phyloP scores from a whole-genome alignment of 345 rosid species.

The Hypericum androsaemum region DNA sequence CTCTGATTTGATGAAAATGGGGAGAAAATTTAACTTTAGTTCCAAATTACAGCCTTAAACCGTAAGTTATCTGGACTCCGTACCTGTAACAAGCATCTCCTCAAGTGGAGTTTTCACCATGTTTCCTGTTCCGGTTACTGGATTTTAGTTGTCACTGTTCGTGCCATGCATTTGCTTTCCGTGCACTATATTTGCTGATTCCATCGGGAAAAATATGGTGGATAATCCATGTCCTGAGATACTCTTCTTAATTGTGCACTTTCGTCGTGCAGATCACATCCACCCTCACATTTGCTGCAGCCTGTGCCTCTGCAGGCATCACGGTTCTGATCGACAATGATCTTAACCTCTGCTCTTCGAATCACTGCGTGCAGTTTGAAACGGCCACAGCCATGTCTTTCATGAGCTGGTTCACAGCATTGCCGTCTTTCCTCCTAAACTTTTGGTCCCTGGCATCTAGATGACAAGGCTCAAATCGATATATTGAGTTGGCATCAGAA shows the following conservation, averaged over 20 bases:
- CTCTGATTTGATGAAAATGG: too few species aligned
- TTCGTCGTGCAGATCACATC: conserved; percentile 50
- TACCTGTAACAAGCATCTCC: too few species aligned
- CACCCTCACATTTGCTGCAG: conserved; percentile 67
- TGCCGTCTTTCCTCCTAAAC: conserved; percentile 60
- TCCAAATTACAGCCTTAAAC: too few species aligned
- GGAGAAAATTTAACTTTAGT: too few species aligned
- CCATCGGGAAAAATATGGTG: too few species aligned
- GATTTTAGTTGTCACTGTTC: too few species aligned
- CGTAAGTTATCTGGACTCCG: too few species aligned
- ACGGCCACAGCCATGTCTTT: conserved; percentile 71
- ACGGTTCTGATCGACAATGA: conserved; percentile 77
- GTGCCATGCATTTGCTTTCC: too few species aligned
- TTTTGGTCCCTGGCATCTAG: conserved; percentile 61
- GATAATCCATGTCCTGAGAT: too few species aligned
- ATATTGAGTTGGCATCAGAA: neutral
- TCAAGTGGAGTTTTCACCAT: too few species aligned
- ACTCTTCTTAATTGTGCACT: neutral
- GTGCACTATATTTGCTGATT: too few species aligned
- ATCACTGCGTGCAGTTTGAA: conserved; percentile 63
- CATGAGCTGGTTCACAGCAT: conserved; percentile 51
- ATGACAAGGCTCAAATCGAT: neutral
- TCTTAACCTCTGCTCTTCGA: conserved; percentile 35
- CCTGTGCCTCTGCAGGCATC: conserved; percentile 74
- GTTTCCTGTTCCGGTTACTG: too few species aligned